A percentile compares a stretch with the other conserved stretches of the same genome.
Evolutionary conservation across 805 yeast genomes (phyloP).

Genomic region (Groenewaldozyma tartarivorans): DNA sequence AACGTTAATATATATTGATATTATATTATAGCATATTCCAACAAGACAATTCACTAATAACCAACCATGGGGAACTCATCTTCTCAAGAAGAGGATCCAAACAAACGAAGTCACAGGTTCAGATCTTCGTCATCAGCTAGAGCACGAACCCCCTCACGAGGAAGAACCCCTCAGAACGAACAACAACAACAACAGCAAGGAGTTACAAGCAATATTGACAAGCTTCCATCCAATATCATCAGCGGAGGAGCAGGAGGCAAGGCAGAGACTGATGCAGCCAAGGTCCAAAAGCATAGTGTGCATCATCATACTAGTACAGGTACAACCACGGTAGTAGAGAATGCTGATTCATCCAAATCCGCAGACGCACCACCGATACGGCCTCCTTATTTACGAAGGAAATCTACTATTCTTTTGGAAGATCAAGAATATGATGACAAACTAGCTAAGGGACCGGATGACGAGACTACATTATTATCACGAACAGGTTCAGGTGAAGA

Average conservation of each 20-base stretch:
- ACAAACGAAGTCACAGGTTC: too few species aligned
- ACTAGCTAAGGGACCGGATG: slow-evolving; percentile 39
- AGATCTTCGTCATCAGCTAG: too few species aligned
- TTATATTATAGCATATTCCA: too few species aligned
- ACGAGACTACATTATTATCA: slow-evolving; percentile 22
- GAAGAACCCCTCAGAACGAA: background rate
- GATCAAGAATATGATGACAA: slow-evolving; percentile 40
- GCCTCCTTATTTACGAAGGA: slow-evolving; percentile 35
- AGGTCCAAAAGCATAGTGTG: background rate
- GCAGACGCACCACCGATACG: background rate
- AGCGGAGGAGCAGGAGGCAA: background rate
- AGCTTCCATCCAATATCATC: background rate
- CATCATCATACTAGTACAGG: background rate
- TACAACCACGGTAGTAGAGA: background rate
- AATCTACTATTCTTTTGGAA: slow-evolving; percentile 64
- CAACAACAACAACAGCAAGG: slow-evolving; percentile 1
- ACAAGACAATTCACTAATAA: too few species aligned
- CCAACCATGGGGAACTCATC: slow-evolving; percentile 18
- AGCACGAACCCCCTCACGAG: background rate
- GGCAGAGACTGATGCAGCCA: background rate
- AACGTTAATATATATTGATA: too few species aligned
- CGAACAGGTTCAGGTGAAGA: slow-evolving; percentile 27
- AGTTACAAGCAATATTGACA: background rate
- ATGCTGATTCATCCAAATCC: background rate
- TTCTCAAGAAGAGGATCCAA: slow-evolving; percentile 16